Evolutionary conservation across 192 early-diverging fungal species (phyloP).

Genomic region (Kappamyces sp.): DNA sequence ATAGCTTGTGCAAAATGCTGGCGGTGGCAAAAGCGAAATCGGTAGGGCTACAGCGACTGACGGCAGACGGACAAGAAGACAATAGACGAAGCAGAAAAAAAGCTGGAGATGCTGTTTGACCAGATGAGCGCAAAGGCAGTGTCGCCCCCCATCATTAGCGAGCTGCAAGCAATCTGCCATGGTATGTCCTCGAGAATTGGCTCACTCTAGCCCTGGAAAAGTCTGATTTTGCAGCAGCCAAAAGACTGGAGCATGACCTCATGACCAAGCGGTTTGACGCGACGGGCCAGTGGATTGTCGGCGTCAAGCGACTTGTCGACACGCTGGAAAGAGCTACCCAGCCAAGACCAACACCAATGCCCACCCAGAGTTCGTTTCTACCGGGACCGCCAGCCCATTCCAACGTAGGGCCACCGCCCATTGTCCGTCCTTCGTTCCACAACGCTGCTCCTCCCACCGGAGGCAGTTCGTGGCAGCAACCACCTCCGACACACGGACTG

Average conservation of each 20-base stretch:
- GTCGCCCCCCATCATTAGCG: slow-evolving; percentile 50
- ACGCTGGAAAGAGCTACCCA: slow-evolving; percentile 24
- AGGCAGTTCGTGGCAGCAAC: background rate
- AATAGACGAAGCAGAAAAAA: slow-evolving; percentile 79
- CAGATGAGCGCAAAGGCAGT: slow-evolving; percentile 77
- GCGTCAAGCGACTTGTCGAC: slow-evolving; percentile 66
- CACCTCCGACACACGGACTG: background rate
- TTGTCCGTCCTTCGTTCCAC: background rate
- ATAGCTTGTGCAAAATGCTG: slow-evolving; percentile 40
- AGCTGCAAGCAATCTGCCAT: slow-evolving; percentile 31
- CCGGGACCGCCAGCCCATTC: background rate
- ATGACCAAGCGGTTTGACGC: slow-evolving; percentile 63
- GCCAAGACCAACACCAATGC: background rate
- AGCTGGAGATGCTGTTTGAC: slow-evolving; percentile 76
- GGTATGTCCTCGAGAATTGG: background rate
- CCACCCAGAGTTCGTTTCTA: background rate
- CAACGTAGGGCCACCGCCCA: background rate
- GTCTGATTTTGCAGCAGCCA: slow-evolving; percentile 49
- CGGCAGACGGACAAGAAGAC: slow-evolving; percentile 67
- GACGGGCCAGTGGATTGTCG: slow-evolving; percentile 61
- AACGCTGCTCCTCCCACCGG: background rate
- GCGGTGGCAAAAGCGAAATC: slow-evolving; percentile 3
- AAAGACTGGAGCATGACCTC: slow-evolving; percentile 59
- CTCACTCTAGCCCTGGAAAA: slow-evolving; percentile 37
- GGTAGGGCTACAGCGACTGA: background rate